These are phyloP conservation scores for Nothomitra cinnamomea DNA, from an alignment of 2,329 filamentous ascomycete genomes.

Conservation along the genomic window DNA sequence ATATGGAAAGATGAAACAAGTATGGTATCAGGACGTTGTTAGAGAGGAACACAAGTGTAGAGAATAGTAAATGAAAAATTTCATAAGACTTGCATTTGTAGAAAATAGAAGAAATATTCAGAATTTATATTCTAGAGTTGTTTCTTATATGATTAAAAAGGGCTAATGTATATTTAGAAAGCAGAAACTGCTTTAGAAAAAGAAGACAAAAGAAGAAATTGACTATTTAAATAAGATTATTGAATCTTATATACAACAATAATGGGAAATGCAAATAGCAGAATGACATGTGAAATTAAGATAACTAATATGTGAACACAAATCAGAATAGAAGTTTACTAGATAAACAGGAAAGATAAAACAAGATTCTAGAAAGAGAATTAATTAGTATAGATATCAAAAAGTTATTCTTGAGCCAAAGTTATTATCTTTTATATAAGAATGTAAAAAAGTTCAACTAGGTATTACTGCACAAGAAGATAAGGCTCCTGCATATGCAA, in stretches of 20 bases:
- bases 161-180: background rate
- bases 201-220: background rate
- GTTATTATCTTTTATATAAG: background rate
- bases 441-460: background rate
- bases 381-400: background rate
- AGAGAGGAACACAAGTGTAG: background rate
- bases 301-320: background rate
- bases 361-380: background rate
- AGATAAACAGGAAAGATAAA: background rate
- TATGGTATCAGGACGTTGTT: background rate
- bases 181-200: background rate
- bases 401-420: background rate
- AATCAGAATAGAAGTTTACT: background rate
- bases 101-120: background rate
- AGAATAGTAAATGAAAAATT: background rate
- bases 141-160: background rate
- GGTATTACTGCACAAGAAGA: background rate
- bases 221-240: background rate
- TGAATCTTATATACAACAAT: no score
- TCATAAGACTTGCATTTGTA: background rate
- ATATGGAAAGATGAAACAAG: no score
- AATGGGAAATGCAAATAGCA: no score
- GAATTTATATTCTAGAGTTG: no score
- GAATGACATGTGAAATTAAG: background rate
- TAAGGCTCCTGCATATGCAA: background rate